Conservation (phyloP, 2,329 filamentous ascomycete species). For the Chalaropsis thielavioides region DNA sequence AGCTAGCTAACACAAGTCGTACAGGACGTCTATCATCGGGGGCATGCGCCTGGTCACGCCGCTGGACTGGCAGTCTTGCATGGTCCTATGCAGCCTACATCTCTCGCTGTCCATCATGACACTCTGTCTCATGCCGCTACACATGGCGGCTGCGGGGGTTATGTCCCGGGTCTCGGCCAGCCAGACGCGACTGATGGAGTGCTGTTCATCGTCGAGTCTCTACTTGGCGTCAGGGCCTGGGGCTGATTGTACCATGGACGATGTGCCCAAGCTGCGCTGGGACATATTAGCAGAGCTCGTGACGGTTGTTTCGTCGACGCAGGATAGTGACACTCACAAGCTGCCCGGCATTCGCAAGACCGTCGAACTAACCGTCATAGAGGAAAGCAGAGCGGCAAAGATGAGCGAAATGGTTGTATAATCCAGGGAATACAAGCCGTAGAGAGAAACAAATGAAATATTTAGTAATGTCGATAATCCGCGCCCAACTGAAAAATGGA, state of each 20-base stretch:
- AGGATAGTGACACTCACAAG: not conserved
- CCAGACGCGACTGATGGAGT: not conserved
- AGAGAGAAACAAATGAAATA: not conserved
- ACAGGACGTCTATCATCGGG: not conserved
- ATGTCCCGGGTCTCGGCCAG: not conserved
- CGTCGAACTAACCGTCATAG: slow-evolving; percentile 9
- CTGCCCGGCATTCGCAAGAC: slow-evolving; percentile 7
- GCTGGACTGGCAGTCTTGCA: not conserved
- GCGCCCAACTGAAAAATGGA: not conserved
- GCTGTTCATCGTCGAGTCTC: not conserved
- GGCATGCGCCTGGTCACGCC: not conserved
- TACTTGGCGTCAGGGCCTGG: not conserved
- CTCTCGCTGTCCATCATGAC: not conserved
- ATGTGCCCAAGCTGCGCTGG: slow-evolving; percentile 8
- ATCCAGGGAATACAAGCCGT: not conserved
- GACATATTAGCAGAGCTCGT: slow-evolving; percentile 11
- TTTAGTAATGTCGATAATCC: not conserved
- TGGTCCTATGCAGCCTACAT: not conserved
- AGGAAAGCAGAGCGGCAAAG: not conserved
- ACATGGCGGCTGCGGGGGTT: not conserved
- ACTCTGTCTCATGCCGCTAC: not conserved
- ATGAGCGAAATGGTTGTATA: not conserved
- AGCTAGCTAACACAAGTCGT: not conserved
- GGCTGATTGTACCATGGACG: not conserved
- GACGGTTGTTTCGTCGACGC: not conserved